Evolutionary conservation across 2,329 filamentous ascomycete species (phyloP).

Genomic region (Penicillium decumbens): DNA sequence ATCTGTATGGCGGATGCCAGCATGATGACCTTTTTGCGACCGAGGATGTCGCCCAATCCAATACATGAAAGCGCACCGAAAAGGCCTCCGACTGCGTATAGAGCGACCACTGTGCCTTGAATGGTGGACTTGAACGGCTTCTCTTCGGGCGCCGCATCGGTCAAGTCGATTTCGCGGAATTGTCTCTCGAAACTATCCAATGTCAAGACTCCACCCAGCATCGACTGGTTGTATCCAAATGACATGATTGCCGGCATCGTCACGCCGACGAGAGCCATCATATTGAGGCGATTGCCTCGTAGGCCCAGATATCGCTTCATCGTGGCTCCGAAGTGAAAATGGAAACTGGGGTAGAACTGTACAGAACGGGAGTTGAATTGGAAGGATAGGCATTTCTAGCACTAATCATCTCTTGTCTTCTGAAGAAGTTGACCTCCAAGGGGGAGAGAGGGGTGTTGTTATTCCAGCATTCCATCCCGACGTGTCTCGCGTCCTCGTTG

Average conservation of each 20-base stretch:
- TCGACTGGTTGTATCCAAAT: constrained; percentile 14
- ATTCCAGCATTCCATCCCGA: constrained; percentile 9
- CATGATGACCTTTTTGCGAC: constrained; percentile 11
- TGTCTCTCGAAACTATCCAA: constrained; percentile 11
- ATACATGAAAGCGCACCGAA: constrained; percentile 14
- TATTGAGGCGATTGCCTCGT: constrained; percentile 13
- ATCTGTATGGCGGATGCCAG: constrained; percentile 7
- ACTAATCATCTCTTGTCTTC: not conserved
- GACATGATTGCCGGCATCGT: constrained; percentile 15
- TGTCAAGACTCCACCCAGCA: constrained; percentile 16
- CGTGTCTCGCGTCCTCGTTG: not conserved
- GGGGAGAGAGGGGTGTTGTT: not conserved
- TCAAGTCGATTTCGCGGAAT: constrained; percentile 12
- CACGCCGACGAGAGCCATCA: constrained; percentile 8
- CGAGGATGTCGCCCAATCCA: constrained; percentile 10
- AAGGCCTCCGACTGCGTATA: constrained; percentile 14
- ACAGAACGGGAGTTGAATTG: not conserved
- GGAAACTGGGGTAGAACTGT: not conserved
- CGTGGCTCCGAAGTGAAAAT: not conserved
- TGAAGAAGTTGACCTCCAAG: not conserved
- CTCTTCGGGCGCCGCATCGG: constrained; percentile 1
- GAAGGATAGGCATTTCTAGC: not conserved
- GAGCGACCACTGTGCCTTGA: constrained; percentile 11
- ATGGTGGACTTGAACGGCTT: constrained; percentile 8
- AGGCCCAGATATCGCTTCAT: constrained; percentile 14